Evolutionary conservation across 2,329 filamentous ascomycete species (phyloP).

Genomic region (Talaromyces marneffei): DNA sequence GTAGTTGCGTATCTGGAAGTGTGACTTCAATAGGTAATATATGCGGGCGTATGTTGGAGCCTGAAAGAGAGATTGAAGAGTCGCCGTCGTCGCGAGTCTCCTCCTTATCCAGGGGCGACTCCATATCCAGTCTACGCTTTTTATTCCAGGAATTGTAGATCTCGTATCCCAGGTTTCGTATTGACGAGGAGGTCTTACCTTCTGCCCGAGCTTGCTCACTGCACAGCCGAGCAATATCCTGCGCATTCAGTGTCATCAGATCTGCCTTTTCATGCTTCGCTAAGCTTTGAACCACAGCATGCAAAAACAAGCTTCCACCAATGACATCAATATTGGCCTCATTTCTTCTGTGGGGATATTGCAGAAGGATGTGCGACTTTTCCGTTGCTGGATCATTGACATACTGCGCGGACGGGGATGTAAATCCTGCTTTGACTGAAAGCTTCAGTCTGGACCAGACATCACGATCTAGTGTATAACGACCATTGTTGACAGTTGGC

Average conservation of each 20-base stretch:
- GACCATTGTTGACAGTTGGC: constrained; percentile 19
- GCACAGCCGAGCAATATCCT: constrained; percentile 42
- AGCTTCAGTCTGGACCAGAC: constrained; percentile 47
- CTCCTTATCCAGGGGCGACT: constrained; percentile 44
- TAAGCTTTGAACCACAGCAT: constrained; percentile 57
- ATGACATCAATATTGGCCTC: constrained; percentile 30
- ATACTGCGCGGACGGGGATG: constrained; percentile 34
- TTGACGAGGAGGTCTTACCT: constrained; percentile 28
- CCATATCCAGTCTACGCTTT: background rate
- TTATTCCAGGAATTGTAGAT: constrained; percentile 34
- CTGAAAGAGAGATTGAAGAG: background rate
- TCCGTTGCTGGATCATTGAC: constrained; percentile 43
- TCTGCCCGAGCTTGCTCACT: constrained; percentile 38
- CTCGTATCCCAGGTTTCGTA: constrained; percentile 49
- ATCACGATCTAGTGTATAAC: constrained; percentile 37
- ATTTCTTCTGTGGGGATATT: constrained; percentile 44
- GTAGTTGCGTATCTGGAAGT: constrained; percentile 29
- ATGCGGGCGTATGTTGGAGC: background rate
- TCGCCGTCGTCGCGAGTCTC: constrained; percentile 37
- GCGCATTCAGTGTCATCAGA: constrained; percentile 40
- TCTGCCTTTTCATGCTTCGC: constrained; percentile 51
- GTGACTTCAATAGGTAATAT: constrained; percentile 7
- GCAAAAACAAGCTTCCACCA: constrained; percentile 50
- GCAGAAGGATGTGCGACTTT: constrained; percentile 54
- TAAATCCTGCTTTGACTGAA: constrained; percentile 48